Conservation (phyloP, 805 yeast genomes). For the Monosporozyma siamensis region DNA sequence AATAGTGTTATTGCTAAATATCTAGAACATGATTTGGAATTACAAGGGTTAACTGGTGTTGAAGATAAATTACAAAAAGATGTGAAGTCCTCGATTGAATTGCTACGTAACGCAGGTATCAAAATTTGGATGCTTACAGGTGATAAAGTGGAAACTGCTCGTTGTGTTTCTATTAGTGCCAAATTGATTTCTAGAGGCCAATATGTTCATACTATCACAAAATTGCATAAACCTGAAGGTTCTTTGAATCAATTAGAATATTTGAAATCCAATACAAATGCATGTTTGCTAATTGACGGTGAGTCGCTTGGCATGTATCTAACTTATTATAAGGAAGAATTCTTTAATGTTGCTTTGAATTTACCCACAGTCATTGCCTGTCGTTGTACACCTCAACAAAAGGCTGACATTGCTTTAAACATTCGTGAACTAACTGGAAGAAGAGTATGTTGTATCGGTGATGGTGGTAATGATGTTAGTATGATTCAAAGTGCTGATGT, state of each 20-base stretch:
- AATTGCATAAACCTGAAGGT: conserved; percentile 43
- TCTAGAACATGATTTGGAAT: conserved; percentile 75
- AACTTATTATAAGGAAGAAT: conserved; percentile 55
- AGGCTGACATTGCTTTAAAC: conserved; percentile 83
- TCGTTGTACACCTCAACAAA: conserved; percentile 97
- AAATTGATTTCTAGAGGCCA: conserved; percentile 90
- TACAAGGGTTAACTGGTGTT: conserved; percentile 91
- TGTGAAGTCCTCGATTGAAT: conserved; percentile 85
- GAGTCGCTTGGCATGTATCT: conserved; percentile 71
- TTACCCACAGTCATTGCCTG: conserved; percentile 97
- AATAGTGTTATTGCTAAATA: conserved; percentile 55
- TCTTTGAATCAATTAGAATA: conserved; percentile 74
- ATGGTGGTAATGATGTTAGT: conserved; percentile 98
- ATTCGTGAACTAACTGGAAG: conserved; percentile 75
- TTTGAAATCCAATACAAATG: conserved; percentile 43
- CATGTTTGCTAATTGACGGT: conserved; percentile 84
- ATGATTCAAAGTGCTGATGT: conserved; percentile 99
- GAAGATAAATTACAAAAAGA: conserved; percentile 90
- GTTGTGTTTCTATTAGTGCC: conserved; percentile 95
- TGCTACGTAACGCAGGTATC: conserved; percentile 89
- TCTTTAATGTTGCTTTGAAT: conserved; percentile 64
- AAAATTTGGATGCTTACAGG: conserved; percentile 99
- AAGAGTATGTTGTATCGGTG: conserved; percentile 96
- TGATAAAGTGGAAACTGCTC: conserved; percentile 96
- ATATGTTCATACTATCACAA: conserved; percentile 78